Conservation (phyloP, 2,329 filamentous ascomycete genomes). For the Verticillium tricorpus region DNA sequence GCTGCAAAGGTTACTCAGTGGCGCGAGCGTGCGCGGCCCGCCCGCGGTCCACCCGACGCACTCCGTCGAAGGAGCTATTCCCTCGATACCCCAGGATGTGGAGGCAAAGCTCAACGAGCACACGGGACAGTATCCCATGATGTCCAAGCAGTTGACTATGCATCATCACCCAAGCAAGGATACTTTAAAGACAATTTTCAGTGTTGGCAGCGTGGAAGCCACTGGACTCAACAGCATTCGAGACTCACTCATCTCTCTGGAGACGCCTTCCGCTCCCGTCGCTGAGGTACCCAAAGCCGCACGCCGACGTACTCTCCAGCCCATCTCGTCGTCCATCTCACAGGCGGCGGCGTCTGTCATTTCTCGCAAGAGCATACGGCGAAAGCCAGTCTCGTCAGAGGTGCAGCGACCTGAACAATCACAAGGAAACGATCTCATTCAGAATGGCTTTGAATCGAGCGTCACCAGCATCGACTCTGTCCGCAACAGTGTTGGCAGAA, state of each 20-base stretch:
- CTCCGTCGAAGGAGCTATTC: constrained; percentile 24
- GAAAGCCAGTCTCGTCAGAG: constrained; percentile 7
- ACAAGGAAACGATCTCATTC: constrained; percentile 9
- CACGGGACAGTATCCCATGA: constrained; percentile 24
- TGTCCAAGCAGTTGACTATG: constrained; percentile 30
- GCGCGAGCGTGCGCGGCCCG: constrained; percentile 19
- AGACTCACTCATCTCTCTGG: not conserved
- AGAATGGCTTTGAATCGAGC: constrained; percentile 13
- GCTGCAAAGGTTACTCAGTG: constrained; percentile 34
- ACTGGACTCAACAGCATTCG: not conserved
- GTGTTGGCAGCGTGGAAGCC: constrained; percentile 40
- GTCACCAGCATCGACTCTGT: constrained; percentile 15
- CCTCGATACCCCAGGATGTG: constrained; percentile 29
- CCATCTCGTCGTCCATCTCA: not conserved
- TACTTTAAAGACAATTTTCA: constrained; percentile 45
- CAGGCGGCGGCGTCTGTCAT: constrained; percentile 13
- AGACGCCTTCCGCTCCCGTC: not conserved
- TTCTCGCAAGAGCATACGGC: constrained; percentile 8
- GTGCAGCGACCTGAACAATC: not conserved
- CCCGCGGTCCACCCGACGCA: constrained; percentile 27
- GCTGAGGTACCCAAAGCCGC: constrained; percentile 1
- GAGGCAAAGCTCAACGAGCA: constrained; percentile 31
- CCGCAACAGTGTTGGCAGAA: constrained; percentile 19
- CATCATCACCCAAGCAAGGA: constrained; percentile 39
- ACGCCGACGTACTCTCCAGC: constrained; percentile 8